Conservation (phyloP, 495 filamentous ascomycete species). For the Aspergillus affinis region DNA sequence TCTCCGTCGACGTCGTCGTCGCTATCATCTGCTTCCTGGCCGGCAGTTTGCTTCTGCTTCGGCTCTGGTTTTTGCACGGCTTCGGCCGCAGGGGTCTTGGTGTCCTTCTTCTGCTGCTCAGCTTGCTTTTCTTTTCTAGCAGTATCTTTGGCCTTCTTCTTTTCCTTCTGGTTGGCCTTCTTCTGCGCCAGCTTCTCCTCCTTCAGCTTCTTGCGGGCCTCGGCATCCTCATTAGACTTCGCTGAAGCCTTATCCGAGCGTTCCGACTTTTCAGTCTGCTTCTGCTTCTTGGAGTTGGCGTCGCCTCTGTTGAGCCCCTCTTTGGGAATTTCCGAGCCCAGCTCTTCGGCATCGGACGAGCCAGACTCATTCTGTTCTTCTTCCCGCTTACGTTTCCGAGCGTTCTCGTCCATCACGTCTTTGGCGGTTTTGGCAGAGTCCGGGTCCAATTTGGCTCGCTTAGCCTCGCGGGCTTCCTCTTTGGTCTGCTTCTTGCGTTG, state of each 20-base stretch:
- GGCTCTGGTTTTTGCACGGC: conserved; percentile 15
- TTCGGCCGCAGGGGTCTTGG: conserved; percentile 17
- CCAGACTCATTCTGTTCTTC: conserved; percentile 40
- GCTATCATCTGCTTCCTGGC: conserved; percentile 20
- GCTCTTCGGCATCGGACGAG: conserved; percentile 42
- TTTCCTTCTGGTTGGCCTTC: conserved; percentile 49
- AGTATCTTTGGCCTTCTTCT: conserved; percentile 46
- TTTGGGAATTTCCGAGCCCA: conserved; percentile 42
- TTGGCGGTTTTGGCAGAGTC: conserved; percentile 77
- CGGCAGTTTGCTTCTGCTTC: conserved; percentile 22
- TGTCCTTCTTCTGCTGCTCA: conserved; percentile 35
- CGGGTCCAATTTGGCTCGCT: conserved; percentile 81
- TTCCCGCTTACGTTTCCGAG: conserved; percentile 66
- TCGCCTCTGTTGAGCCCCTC: conserved; percentile 42
- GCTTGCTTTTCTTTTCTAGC: conserved; percentile 47
- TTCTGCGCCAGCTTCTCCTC: conserved; percentile 52
- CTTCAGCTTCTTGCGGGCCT: conserved; percentile 43
- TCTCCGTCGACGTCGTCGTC: conserved; percentile 33
- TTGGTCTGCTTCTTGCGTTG: conserved; percentile 85
- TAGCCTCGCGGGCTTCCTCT: conserved; percentile 72
- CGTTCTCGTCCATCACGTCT: conserved; percentile 81
- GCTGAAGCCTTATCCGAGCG: conserved; percentile 22
- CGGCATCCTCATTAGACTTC: conserved; percentile 36
- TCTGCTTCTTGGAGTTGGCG: conserved; percentile 38
- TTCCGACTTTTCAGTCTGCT: conserved; percentile 32